phyloP scores from a whole-genome alignment of 768 basidiomycete genomes.

The Leccinum obscurum region DNA sequence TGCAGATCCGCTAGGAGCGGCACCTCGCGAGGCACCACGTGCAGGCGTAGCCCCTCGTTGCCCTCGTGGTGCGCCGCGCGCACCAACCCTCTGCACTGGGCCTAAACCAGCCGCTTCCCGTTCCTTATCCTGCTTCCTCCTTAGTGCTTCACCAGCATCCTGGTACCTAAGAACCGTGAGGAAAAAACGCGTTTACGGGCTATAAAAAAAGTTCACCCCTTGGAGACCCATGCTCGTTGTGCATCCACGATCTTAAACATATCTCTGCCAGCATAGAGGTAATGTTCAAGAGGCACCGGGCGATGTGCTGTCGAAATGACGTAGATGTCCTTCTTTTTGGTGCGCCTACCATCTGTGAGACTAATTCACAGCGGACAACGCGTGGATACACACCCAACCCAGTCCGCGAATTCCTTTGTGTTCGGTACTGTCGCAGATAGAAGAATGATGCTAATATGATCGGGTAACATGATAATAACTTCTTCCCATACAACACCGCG shows the following conservation, averaged over 20 bases:
- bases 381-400: slow-evolving; percentile 82
- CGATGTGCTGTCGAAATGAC: slow-evolving; percentile 96
- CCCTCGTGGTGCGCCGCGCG: slow-evolving; percentile 62
- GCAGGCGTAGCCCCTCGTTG: slow-evolving; percentile 47
- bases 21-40: slow-evolving; percentile 56
- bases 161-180: slow-evolving; percentile 62
- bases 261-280: slow-evolving; percentile 91
- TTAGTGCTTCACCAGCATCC: slow-evolving; percentile 83
- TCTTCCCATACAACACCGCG: slow-evolving; percentile 99
- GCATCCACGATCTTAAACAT: slow-evolving; percentile 91
- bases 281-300: slow-evolving; percentile 97
- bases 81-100: slow-evolving; percentile 82
- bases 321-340: slow-evolving; percentile 99
- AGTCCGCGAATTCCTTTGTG: slow-evolving; percentile 96
- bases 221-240: slow-evolving; percentile 65
- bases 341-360: slow-evolving; percentile 59
- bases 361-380: slow-evolving; percentile 2
- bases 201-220: slow-evolving; percentile 55
- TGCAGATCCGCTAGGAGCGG: slow-evolving; percentile 41
- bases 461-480: slow-evolving; percentile 99
- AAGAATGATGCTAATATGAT: slow-evolving; percentile 96
- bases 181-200: neutral
- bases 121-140: slow-evolving; percentile 97
- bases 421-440: slow-evolving; percentile 98
- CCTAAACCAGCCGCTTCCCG: slow-evolving; percentile 91